Base-by-base conservation (phyloP, 805 yeast genomes). In the Teunomyces cretensis region DNA sequence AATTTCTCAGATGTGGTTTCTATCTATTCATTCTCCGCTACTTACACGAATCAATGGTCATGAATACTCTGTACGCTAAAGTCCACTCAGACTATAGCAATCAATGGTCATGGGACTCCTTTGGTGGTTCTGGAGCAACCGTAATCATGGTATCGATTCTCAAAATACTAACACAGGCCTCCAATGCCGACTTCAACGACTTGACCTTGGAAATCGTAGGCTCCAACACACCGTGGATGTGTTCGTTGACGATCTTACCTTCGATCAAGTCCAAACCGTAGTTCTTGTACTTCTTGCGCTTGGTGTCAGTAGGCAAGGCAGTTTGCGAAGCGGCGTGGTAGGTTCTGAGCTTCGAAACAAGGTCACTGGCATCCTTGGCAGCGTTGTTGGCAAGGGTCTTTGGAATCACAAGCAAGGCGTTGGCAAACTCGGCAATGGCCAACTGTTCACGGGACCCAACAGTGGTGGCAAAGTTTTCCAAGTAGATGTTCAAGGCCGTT, bases 121-220 rank as follows among this genome's bases (percentile, higher is more conserved):
- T 83, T 52, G 86, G 88, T 41, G 87, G 90, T 62, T 94, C 99
- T 9, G 99, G 99, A 58, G 92, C 95, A 50, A 94, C 96, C 40
- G 89, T 88, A 60, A 94, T 92, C 96, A 92, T 91, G 41, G 99
- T 94, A 67, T 94, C 99, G 60, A 94, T 94, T 76, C 99, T 84
- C 58, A 95, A 76, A 52, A 94, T 94, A 30, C 98, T 96, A 67
- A 95, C 84, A 71, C 99, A 94, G 2, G 99, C 99, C 74, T 94
- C 99, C 55, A 94, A 80, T 5, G 99, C 98, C 48, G 95, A 85
- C 68, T 95, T 91, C 64, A 95, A 80, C 9, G 96, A 84, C 68
- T 90, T 91, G 61, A 94, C 78, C 73, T 94, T 94, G 59, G 95
- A 84, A 61, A 94, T 77, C 13, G 97, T 87, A 44, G 99, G 99